Evolutionary conservation across 441 rosid genomes (phyloP).

Genomic region (Adansonia rubrostipa): DNA sequence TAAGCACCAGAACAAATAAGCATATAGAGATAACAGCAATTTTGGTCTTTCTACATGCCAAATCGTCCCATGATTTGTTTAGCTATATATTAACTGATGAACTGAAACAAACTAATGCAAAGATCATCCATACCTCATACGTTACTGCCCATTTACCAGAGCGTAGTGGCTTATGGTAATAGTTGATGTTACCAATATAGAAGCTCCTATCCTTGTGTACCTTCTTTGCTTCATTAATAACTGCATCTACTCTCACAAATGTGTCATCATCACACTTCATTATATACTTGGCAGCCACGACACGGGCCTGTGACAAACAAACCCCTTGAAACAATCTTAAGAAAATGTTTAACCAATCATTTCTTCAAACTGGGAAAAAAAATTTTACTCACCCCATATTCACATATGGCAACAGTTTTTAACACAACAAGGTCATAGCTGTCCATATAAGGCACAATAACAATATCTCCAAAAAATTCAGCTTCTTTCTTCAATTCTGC

Average conservation of each 20-base stretch:
- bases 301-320: conserved; percentile 49
- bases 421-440: conserved; percentile 80
- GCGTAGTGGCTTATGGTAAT: conserved; percentile 74
- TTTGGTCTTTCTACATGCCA: background rate
- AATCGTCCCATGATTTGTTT: background rate
- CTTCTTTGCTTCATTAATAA: conserved; percentile 57
- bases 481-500: conserved; percentile 78
- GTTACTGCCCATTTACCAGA: conserved; percentile 87
- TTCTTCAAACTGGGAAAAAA: conserved; percentile 13
- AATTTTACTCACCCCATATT: conserved; percentile 63
- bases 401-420: conserved; percentile 84
- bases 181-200: conserved; percentile 75
- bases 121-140: conserved; percentile 56
- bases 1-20: background rate
- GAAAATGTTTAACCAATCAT: background rate
- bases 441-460: conserved; percentile 80
- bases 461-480: conserved; percentile 75
- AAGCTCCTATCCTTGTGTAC: conserved; percentile 53
- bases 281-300: conserved; percentile 53
- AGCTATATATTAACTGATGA: background rate
- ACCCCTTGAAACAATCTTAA: conserved; percentile 19
- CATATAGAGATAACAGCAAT: background rate
- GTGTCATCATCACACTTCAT: conserved; percentile 89
- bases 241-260: conserved; percentile 70
- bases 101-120: background rate